Conservation (phyloP, 805 yeast species). For the Sungouiella thailandica region DNA sequence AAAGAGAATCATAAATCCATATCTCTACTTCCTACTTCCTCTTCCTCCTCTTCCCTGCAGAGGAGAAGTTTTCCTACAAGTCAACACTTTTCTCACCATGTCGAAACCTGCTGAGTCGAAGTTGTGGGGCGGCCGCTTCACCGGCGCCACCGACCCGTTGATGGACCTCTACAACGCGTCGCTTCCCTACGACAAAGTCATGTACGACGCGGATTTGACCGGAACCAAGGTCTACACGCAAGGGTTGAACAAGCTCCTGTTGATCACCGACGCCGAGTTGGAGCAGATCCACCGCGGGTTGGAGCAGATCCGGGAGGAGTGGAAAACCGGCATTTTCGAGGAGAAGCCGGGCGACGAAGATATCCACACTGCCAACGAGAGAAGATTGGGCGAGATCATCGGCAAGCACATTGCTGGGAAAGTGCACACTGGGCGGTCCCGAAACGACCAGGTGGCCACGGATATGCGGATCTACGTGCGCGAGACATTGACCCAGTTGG, state of each 20-base stretch:
- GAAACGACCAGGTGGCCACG: conserved; percentile 99
- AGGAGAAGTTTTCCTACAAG: neutral
- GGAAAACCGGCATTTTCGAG: conserved; percentile 65
- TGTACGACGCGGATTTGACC: conserved; percentile 90
- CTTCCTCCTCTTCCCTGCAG: too few relatives aligned
- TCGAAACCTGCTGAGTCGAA: conserved; percentile 58
- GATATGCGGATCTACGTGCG: conserved; percentile 95
- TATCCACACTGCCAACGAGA: conserved; percentile 97
- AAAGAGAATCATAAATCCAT: too few relatives aligned
- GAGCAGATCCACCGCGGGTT: conserved; percentile 80
- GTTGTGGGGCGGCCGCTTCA: conserved; percentile 98
- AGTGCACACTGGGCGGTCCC: conserved; percentile 98
- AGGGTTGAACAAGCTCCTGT: conserved; percentile 76
- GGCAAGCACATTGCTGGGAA: conserved; percentile 94
- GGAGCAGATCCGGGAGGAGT: conserved; percentile 65
- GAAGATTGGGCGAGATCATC: conserved; percentile 93
- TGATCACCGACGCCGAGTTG: conserved; percentile 70
- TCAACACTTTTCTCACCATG: conserved; percentile 2
- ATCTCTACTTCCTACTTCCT: too few relatives aligned
- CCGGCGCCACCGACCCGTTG: conserved; percentile 94
- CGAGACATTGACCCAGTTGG: conserved; percentile 61
- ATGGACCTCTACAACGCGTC: conserved; percentile 98
- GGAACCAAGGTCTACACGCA: conserved; percentile 92
- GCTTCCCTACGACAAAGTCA: conserved; percentile 88
- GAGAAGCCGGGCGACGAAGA: conserved; percentile 93